Evolutionary conservation across 768 basidiomycete genomes (phyloP), one percentile per base, ranked within the genome.

Genomic region (Auriculariales sp.): DNA sequence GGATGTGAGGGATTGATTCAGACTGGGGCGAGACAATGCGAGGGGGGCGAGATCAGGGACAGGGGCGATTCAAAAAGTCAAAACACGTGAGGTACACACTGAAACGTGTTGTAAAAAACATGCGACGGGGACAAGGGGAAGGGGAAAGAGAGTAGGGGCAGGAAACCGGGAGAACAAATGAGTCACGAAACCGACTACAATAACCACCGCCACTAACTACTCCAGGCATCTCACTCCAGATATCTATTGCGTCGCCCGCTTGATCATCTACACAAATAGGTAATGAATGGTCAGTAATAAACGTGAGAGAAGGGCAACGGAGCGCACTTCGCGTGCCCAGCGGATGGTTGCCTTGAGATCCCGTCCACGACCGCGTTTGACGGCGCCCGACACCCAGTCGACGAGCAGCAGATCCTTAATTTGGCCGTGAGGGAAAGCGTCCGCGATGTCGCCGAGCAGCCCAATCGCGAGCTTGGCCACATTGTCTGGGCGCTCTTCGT

Each of bases 371-470:
- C 74, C 73, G 65, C 82, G 88, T 54, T 86, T 77, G 57, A 93
- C 66, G 55, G 88, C 79, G 19, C 67, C 66, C 0, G 78, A 82
- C 54, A 86, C 67, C 92, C 93, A 95, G 30, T 82, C 81, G 33
- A 77, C 67, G 39, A 91, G 72, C 51, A 98, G 68, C 44, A 78
- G 64, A 27, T 83, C 80, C 70, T 88, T 88, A 57, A 97, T 72
- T 60, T 89, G 73, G 27, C 87, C 86, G 49, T 72, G 69, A 30
- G 83, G 76, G 77, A 88, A 97, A 28, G 78, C 74, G 59, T 93
- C 89, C 1, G 91, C 92, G 17, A 99, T 71, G 59, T 99, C 95
- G 50, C 95, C 95, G 53, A 98, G 68, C 6, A 98, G 74, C 33
- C 94, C 95, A 54, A 86, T 81, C 3, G 76, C 76, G 47, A 87